Percentiles rank a stretch among this genome's conserved stretches.
These are phyloP conservation scores for Aspergillus heteromorphus DNA, from an alignment of 495 filamentous ascomycete genomes.

Conservation along the genomic window DNA sequence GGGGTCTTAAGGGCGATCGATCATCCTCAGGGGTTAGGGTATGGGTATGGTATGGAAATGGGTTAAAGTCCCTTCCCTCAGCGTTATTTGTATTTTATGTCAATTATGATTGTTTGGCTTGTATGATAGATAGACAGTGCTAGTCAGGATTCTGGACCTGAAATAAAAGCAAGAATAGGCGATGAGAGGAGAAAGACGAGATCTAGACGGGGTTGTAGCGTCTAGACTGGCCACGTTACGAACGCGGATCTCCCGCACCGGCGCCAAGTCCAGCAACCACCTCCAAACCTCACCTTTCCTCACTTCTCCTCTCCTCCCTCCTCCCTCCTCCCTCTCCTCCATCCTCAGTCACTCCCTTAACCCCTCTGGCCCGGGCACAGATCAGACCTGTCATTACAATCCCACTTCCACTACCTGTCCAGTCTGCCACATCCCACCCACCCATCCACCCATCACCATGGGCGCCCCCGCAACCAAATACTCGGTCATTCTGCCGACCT, in stretches of 20 bases:
- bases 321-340: constrained; percentile 5
- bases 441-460: constrained; percentile 26
- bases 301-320: background rate
- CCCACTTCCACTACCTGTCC: background rate
- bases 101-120: background rate
- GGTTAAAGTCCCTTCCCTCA: too few species aligned
- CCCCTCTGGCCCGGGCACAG: background rate
- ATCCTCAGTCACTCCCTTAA: background rate
- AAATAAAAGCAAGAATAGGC: too few species aligned
- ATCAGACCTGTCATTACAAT: background rate
- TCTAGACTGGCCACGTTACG: constrained; percentile 13
- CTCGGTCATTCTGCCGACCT: constrained; percentile 94
- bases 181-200: too few species aligned
- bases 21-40: too few species aligned
- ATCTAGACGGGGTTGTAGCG: too few species aligned
- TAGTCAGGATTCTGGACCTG: too few species aligned
- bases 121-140: too few species aligned
- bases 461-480: constrained; percentile 64
- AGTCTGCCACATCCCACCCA: background rate
- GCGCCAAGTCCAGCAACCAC: constrained; percentile 3
- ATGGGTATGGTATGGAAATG: too few species aligned
- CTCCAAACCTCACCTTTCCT: background rate
- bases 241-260: constrained; percentile 10
- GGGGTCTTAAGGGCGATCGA: background rate
- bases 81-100: background rate